Base-by-base conservation (phyloP, 768 basidiomycete genomes). In the Termitomyces sp. region DNA sequence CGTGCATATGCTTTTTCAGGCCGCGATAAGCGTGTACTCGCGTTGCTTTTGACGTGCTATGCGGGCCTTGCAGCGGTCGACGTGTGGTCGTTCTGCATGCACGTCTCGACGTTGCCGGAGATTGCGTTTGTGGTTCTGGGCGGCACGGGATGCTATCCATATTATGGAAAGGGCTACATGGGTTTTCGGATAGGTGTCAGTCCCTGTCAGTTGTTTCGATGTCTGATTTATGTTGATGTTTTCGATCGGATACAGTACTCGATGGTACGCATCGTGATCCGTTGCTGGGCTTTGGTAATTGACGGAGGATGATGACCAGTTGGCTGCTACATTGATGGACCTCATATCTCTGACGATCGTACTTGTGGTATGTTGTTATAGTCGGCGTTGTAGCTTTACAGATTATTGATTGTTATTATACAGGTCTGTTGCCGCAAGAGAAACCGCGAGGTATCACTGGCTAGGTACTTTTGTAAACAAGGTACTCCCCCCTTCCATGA, bases 1-100 rank as follows among this genome's bases (percentile, higher is more conserved):
- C 70, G 77, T 32, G 73, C 76, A 17, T 75, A 74, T 51, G 77
- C 73, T 8, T 78, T 78, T 55, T 62, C 74, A 5, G 75, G 75
- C 5, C 69, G 73, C 43, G 70, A 65, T 48, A 59, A 55, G 41
- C 59, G 54, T 9, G 56, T 75, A 28, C 66, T 76, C 5, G 47
- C 53, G 9, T 35, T 73, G 21, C 58, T 78, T 42, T 63, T 67
- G 10, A 21, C 57, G 7, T 68, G 69, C 54, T 77, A 71, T 57
- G 47, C 63, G 4, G 62, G 61, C 10, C 68, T 78, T 14, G 52
- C 73, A 17, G 71, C 61, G 1, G 58, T 71, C 11, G 66, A 73
- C 52, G 54, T 76, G 10, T 76, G 73, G 72, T 67, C 70, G 3
- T 76, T 77, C 55, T 73, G 71, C 46, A 62, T 60, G 14, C 46